Evolutionary conservation across 768 basidiomycete species (phyloP).

Genomic region (Gloeopeniophorella convolvens): DNA sequence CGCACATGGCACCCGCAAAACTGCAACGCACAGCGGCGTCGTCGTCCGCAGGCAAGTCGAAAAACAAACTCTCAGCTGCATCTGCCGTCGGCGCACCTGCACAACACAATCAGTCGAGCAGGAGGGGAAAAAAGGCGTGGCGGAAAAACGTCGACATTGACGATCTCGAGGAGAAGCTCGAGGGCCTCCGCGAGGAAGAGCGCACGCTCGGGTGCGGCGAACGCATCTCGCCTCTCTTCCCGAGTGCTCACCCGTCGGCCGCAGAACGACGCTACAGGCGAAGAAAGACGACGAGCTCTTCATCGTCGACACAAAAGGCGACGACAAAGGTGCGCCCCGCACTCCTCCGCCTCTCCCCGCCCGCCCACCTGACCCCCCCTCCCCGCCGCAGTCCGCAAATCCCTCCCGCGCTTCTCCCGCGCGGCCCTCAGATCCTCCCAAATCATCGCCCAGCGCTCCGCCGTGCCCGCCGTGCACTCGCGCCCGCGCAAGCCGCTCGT

Average conservation of each 20-base stretch:
- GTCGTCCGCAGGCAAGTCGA: neutral
- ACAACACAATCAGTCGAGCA: constrained; percentile 60
- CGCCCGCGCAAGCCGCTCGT: constrained; percentile 35
- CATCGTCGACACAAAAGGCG: constrained; percentile 72
- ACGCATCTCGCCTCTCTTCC: neutral
- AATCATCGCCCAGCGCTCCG: constrained; percentile 81
- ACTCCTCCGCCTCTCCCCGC: neutral
- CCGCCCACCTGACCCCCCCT: neutral
- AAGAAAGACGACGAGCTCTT: constrained; percentile 72
- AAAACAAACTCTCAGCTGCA: constrained; percentile 6
- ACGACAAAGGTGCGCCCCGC: constrained; percentile 52
- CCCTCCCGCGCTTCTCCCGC: constrained; percentile 48
- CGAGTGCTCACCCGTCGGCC: neutral
- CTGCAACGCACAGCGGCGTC: neutral
- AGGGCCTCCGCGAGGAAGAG: constrained; percentile 75
- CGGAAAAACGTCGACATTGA: constrained; percentile 86
- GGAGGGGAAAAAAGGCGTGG: constrained; percentile 93
- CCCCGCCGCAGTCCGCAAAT: constrained; percentile 46
- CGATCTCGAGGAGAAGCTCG: constrained; percentile 69
- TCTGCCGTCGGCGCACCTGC: constrained; percentile 45
- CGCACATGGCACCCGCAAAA: constrained; percentile 4
- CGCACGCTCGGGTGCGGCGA: constrained; percentile 63
- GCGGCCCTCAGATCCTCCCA: constrained; percentile 59
- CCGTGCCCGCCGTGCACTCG: constrained; percentile 79
- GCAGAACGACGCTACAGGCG: constrained; percentile 57